Base-by-base conservation (phyloP, 352 stramenopile genomes). In the Pythium insidiosum region DNA sequence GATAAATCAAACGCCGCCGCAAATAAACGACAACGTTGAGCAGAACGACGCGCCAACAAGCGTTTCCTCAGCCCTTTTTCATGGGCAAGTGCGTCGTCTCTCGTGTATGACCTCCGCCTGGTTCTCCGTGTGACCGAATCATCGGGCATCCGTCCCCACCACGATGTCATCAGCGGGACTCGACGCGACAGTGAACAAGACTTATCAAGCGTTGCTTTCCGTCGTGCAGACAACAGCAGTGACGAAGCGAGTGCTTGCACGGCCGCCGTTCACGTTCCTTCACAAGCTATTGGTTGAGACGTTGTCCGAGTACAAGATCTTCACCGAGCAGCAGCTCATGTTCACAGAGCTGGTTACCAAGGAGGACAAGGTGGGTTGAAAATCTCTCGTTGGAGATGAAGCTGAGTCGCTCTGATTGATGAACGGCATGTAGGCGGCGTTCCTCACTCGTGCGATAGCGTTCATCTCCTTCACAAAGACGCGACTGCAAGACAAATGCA, bases 231-330 rank as follows among this genome's bases (percentile, higher is more conserved):
- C 74, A 5, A 88, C 74, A 4, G 73, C 69, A 4, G 59, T 93
- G 42, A 88, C 47, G 18, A 68, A 64, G 15, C 84, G 81, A 47
- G 75, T 90, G 19, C 56, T 93, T 4, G 36, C 55, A 11, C 69
- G 80, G 7, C 80, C 80, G 15, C 80, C 80, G 12, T 93, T 93
- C 45, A 86, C 78, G 3, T 90, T 93, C 28, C 47, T 93, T 4
- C 77, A 93, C 56, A 89, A 88, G 45, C 50, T 93, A 2, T 60
- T 89, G 5, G 53, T 88, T 6, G 75, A 88, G 40, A 84, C 70
- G 7, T 50, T 93, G 5, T 61, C 53, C 0, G 56, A 63, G 10
- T 74, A 72, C 47, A 62, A 73, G 26, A 75, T 93, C 23, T 90
- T 90, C 47, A 78, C 60, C 3, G 38, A 73, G 6, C 52, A 76